phyloP scores from a whole-genome alignment of 371 early-diverging fungal genomes.

The Fennellomyces sp. region DNA sequence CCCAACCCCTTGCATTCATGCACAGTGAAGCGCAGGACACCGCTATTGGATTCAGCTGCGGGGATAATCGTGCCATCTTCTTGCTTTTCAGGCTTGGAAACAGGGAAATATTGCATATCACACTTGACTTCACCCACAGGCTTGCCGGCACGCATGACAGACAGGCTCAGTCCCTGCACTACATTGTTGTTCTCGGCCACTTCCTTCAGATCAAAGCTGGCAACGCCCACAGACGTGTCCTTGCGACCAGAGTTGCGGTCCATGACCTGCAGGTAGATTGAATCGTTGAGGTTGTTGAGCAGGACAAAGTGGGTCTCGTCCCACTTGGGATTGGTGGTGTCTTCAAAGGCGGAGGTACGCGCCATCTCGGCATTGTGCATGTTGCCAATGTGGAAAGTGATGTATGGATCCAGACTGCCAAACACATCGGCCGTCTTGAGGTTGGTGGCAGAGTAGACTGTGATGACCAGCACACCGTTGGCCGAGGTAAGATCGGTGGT shows the following conservation, averaged over 20 bases:
- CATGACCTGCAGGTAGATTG: constrained; percentile 41
- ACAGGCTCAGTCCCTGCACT: constrained; percentile 37
- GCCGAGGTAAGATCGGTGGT: constrained; percentile 59
- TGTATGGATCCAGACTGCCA: constrained; percentile 89
- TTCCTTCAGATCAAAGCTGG: constrained; percentile 56
- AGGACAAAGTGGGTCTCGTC: constrained; percentile 49
- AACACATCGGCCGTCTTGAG: constrained; percentile 84
- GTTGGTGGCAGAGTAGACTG: constrained; percentile 76
- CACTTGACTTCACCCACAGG: constrained; percentile 46
- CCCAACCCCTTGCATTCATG: constrained; percentile 57
- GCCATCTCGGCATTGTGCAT: constrained; percentile 60
- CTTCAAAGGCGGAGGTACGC: constrained; percentile 59
- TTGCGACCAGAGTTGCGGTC: constrained; percentile 48
- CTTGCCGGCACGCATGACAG: constrained; percentile 45
- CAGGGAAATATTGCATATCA: constrained; percentile 48
- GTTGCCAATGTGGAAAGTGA: constrained; percentile 72
- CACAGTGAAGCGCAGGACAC: constrained; percentile 55
- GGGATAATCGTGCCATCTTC: constrained; percentile 53
- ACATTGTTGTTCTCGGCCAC: constrained; percentile 49
- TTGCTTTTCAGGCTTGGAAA: constrained; percentile 34
- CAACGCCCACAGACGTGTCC: constrained; percentile 50
- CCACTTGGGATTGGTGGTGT: constrained; percentile 55
- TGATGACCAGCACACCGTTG: constrained; percentile 84
- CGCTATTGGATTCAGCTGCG: constrained; percentile 48
- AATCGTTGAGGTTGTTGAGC: constrained; percentile 39